phyloP scores from a whole-genome alignment of 352 stramenopile genomes.

The Phytophthora quininea region DNA sequence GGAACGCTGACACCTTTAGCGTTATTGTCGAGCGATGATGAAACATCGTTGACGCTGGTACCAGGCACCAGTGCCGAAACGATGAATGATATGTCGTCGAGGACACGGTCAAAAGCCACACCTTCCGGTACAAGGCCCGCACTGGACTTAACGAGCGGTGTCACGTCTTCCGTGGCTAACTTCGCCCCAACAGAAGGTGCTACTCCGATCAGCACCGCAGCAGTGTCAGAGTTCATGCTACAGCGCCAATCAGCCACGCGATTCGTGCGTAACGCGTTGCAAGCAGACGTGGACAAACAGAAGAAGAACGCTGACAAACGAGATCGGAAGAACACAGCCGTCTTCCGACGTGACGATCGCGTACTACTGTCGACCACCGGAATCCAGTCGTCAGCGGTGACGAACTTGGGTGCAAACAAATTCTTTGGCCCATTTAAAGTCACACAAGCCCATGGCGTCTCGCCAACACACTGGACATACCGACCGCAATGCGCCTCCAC shows the following conservation, averaged over 20 bases:
- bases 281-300: conserved; percentile 22
- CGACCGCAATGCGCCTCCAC: not conserved
- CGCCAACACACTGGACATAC: not conserved
- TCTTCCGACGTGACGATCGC: not conserved
- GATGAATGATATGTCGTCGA: too few relatives aligned
- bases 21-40: too few relatives aligned
- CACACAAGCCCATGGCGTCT: not conserved
- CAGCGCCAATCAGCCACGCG: conserved; percentile 1
- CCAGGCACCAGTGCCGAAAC: too few relatives aligned
- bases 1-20: too few relatives aligned
- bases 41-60: too few relatives aligned
- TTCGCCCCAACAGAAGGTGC: not conserved
- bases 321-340: conserved; percentile 4
- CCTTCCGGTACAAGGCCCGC: not conserved
- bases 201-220: not conserved
- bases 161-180: conserved; percentile 1
- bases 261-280: conserved; percentile 27
- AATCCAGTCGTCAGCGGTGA: not conserved
- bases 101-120: too few relatives aligned
- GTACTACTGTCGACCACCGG: not conserved
- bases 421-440: not conserved
- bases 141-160: not conserved
- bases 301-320: conserved; percentile 23
- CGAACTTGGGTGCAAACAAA: not conserved
- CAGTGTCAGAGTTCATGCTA: not conserved